Percentiles rank a stretch among this genome's conserved stretches.
These are phyloP conservation scores for Russula dissimulans DNA, from an alignment of 768 basidiomycete genomes.

Conservation along the genomic window DNA sequence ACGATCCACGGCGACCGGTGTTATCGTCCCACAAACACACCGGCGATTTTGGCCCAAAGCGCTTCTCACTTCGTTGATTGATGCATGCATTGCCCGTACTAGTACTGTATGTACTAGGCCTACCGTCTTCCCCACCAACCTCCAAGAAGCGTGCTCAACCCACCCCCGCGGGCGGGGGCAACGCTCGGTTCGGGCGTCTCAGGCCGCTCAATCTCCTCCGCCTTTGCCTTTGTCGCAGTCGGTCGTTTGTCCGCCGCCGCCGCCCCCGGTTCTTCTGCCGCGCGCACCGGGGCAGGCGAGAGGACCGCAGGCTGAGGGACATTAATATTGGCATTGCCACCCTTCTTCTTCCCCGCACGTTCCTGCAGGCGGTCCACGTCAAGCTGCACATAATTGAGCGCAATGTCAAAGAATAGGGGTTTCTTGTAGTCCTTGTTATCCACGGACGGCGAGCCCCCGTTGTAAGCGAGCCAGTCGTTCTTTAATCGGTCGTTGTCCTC, in stretches of 20 bases:
- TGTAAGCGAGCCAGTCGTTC: constrained; percentile 69
- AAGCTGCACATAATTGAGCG: constrained; percentile 82
- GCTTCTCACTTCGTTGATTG: no score
- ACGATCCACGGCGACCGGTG: no score
- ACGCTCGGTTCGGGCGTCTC: constrained; percentile 39
- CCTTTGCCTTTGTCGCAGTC: constrained; percentile 40
- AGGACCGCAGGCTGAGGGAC: constrained; percentile 21
- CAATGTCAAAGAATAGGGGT: constrained; percentile 89
- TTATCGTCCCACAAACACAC: no score
- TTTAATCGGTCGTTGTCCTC: constrained; percentile 46
- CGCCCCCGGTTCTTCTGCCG: constrained; percentile 20
- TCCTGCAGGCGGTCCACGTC: constrained; percentile 71
- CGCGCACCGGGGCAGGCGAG: constrained; percentile 20
- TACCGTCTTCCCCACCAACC: constrained; percentile 70
- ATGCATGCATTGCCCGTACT: no score
- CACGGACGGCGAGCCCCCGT: constrained; percentile 46
- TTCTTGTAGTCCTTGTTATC: constrained; percentile 56
- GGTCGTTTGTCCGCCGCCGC: constrained; percentile 36
- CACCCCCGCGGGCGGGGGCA: constrained; percentile 34
- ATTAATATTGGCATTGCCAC: no score
- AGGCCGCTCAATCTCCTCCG: constrained; percentile 43
- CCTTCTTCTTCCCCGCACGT: constrained; percentile 60
- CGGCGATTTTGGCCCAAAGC: no score
- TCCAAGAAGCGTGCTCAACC: constrained; percentile 59
- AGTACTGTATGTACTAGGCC: no score